These are phyloP conservation scores for Fusarium chlamydosporum DNA, from an alignment of 2,329 filamentous ascomycete species.

Conservation along the genomic window DNA sequence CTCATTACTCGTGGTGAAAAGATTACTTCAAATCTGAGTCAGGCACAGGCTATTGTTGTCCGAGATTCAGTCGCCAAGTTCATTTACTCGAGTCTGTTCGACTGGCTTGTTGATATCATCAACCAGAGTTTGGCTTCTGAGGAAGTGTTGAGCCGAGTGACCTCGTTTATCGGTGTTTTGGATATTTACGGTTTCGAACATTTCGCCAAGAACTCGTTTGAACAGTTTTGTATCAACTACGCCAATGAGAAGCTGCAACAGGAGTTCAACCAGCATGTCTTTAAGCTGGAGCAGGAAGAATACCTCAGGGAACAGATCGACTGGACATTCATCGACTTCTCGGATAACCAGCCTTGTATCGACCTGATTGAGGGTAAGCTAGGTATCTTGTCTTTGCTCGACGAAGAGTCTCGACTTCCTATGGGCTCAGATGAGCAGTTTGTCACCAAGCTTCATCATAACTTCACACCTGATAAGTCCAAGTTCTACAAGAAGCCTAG, in stretches of 20 bases:
- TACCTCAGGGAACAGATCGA: conserved; percentile 97
- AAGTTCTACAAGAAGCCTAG: conserved; percentile 99
- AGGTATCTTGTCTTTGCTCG: conserved; percentile 89
- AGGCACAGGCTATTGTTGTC: conserved; percentile 93
- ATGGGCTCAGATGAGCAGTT: conserved; percentile 99
- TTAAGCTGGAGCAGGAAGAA: conserved; percentile 98
- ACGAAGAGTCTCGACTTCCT: conserved; percentile 95
- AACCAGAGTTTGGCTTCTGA: conserved; percentile 92
- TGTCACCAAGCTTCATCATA: conserved; percentile 94
- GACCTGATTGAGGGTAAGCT: conserved; percentile 98
- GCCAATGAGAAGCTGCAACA: conserved; percentile 99
- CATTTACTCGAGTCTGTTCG: conserved; percentile 97
- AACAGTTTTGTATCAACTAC: conserved; percentile 99
- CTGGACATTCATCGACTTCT: conserved; percentile 99
- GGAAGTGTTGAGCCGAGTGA: conserved; percentile 84
- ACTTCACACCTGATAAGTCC: conserved; percentile 91
- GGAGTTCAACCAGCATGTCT: conserved; percentile 99
- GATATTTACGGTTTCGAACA: conserved; percentile 99
- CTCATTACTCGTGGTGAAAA: conserved; percentile 96
- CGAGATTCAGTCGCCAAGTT: conserved; percentile 98
- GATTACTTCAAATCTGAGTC: conserved; percentile 94
- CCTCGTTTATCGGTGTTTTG: conserved; percentile 95
- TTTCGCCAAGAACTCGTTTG: conserved; percentile 99
- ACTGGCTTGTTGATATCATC: conserved; percentile 99
- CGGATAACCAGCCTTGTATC: conserved; percentile 98